Evolutionary conservation across 305 asterid genomes (phyloP).

Genomic region (Fraxinus albicans): DNA sequence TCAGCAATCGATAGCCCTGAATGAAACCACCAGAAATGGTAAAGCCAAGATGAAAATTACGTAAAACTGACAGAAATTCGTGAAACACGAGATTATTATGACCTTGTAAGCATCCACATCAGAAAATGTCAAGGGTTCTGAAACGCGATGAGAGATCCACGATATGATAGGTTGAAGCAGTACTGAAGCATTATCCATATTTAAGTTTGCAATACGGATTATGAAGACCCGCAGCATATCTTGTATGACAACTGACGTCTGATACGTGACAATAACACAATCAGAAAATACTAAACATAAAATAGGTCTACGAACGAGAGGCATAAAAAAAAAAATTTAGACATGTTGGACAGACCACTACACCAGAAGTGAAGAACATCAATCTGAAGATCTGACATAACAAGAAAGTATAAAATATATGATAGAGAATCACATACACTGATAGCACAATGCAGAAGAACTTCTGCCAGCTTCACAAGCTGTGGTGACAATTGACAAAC

Average conservation of each 20-base stretch:
- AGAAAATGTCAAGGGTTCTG: slow-evolving; percentile 49
- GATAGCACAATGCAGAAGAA: slow-evolving; percentile 70
- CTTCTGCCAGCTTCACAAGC: slow-evolving; percentile 63
- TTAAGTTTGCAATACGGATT: slow-evolving; percentile 70
- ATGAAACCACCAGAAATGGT: slow-evolving; percentile 16
- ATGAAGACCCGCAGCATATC: slow-evolving; percentile 83
- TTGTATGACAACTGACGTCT: slow-evolving; percentile 65
- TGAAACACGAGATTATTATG: slow-evolving; percentile 14
- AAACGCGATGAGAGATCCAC: slow-evolving; percentile 46
- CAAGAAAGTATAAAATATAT: not conserved
- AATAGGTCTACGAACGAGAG: not conserved
- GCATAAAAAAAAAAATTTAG: not conserved
- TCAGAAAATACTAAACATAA: slow-evolving; percentile 2
- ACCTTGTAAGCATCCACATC: slow-evolving; percentile 86
- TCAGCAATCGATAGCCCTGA: slow-evolving; percentile 72
- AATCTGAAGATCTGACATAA: not conserved
- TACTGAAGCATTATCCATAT: slow-evolving; percentile 63
- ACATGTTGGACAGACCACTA: slow-evolving; percentile 9
- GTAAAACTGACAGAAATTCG: slow-evolving; percentile 15
- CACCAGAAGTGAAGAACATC: not conserved
- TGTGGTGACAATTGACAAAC: slow-evolving; percentile 51
- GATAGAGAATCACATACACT: slow-evolving; percentile 55
- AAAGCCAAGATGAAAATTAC: slow-evolving; percentile 23
- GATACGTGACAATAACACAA: slow-evolving; percentile 16
- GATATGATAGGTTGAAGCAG: slow-evolving; percentile 66